Percentiles rank a stretch among this genome's conserved stretches.
These are phyloP conservation scores for Globisporangium uncinulatum DNA, from an alignment of 352 stramenopile species.

Conservation along the genomic window DNA sequence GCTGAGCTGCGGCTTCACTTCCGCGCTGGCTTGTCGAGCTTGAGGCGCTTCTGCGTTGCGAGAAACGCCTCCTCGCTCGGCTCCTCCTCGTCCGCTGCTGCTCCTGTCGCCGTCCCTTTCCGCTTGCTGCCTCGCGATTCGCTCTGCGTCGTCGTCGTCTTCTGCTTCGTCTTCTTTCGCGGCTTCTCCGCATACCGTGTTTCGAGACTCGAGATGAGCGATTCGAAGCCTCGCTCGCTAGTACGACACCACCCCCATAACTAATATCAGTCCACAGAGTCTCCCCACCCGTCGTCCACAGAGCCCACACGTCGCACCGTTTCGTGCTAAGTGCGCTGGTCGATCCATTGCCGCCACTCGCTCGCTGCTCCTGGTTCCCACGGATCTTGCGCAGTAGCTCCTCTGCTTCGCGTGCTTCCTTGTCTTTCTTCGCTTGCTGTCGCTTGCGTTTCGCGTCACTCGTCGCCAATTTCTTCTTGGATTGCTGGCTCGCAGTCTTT, in stretches of 20 bases:
- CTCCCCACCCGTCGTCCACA: constrained; percentile 2
- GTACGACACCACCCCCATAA: constrained; percentile 4
- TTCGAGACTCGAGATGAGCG: constrained; percentile 53
- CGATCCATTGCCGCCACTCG: constrained; percentile 11
- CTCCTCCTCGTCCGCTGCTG: constrained; percentile 17
- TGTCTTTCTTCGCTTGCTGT: constrained; percentile 44
- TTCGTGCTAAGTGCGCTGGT: constrained; percentile 30
- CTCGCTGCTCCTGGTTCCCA: constrained; percentile 38
- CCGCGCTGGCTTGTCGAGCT: constrained; percentile 19
- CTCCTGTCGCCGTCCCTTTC: neutral
- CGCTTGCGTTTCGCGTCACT: constrained; percentile 32
- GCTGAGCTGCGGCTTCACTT: too few relatives aligned
- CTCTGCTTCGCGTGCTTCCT: constrained; percentile 57
- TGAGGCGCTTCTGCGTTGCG: constrained; percentile 44
- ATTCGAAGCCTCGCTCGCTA: constrained; percentile 53
- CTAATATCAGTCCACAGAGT: neutral
- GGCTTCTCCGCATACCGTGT: constrained; percentile 51
- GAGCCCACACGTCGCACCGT: constrained; percentile 17
- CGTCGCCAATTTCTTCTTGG: constrained; percentile 21
- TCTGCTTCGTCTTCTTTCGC: constrained; percentile 30
- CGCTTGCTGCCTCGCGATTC: neutral
- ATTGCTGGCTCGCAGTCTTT: constrained; percentile 30
- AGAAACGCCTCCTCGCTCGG: constrained; percentile 68
- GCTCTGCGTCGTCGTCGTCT: constrained; percentile 4
- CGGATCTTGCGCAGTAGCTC: constrained; percentile 57